Evolutionary conservation across 352 stramenopile genomes (phyloP).

Genomic region (Pythium coloratum): DNA sequence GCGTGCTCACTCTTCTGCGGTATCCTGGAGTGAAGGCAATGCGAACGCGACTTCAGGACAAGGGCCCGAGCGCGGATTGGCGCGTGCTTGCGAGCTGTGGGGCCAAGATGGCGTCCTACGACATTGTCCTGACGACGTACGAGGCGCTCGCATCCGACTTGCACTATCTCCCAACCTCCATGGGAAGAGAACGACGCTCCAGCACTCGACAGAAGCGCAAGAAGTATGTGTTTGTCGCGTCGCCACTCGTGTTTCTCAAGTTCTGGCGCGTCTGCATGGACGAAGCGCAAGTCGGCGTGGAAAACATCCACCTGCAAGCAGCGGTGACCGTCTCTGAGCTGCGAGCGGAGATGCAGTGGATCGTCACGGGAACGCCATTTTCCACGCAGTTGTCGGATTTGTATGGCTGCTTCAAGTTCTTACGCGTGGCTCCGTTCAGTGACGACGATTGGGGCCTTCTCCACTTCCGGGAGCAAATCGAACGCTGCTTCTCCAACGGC

Average conservation of each 20-base stretch:
- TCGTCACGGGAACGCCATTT: conserved; percentile 90
- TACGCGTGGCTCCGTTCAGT: conserved; percentile 53
- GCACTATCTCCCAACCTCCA: conserved; percentile 54
- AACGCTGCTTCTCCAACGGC: conserved; percentile 37
- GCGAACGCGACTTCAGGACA: conserved; percentile 29
- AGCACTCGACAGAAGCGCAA: conserved; percentile 68
- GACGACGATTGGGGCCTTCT: conserved; percentile 29
- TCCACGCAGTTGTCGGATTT: conserved; percentile 82
- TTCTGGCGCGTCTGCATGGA: conserved; percentile 93
- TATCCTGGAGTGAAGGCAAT: conserved; percentile 63
- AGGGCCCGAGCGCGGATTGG: conserved; percentile 51
- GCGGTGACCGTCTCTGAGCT: conserved; percentile 85
- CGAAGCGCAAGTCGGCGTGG: conserved; percentile 90
- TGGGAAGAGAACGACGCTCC: conserved; percentile 41
- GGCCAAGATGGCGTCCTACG: conserved; percentile 63
- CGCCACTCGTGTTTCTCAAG: conserved; percentile 81
- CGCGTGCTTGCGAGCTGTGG: conserved; percentile 47
- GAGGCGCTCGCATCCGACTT: conserved; percentile 84
- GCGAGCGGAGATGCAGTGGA: conserved; percentile 69
- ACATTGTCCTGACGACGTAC: conserved; percentile 93
- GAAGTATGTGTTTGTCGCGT: conserved; percentile 82
- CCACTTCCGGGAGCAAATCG: conserved; percentile 41
- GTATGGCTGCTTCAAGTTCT: conserved; percentile 80
- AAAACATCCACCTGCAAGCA: conserved; percentile 70
- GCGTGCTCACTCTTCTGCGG: conserved; percentile 46